Evolutionary conservation across 148 eudicot genomes (phyloP), one percentile per base, ranked within the genome.

Genomic region (Chenopodium berlandieri): DNA sequence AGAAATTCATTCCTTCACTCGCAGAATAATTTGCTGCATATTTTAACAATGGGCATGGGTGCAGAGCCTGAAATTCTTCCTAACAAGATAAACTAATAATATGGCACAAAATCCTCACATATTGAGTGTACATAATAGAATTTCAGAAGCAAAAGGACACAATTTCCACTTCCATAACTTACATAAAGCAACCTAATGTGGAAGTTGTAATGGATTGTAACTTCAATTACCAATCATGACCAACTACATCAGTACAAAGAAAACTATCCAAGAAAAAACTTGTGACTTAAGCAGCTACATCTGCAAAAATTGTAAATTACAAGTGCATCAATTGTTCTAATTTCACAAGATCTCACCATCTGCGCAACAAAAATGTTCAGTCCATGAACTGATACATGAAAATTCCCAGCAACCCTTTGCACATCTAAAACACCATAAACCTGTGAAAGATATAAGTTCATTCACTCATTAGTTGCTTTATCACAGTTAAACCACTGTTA

Each of bases 331-430:
- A 66, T 31, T n/a, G 63, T 20, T 31, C 23, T 60, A 56, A 47
- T 50, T 68, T 71, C 72, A n/a, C 74, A 81, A 81, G 52, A 46
- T 32, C 97, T 90, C 74, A 97, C 99, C 98, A 88, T 92, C 85
- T 97, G 98, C 44, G 99, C 99, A 76, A 97, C 99, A 81, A 91
- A 97, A 72, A 97, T 91, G 83, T 94, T 97, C 65, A 97, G 86
- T 71, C 99, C 99, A 84, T 97, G 99, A 85, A 97, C 99, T 70
- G 99, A 97, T 71, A 97, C 83, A 84, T 97, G 99, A 81, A 97
- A 97, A 88, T 97, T 97, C 80, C 99, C 99, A 65, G 99, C 99
- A 89, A 97, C 99, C 87, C 98, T 94, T 86, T 97, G 99, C 34
- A 97, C 99, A 88, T 97, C 98, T 84, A 97, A 78, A 82, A 86